Percentiles rank a stretch among this genome's conserved stretches.
Evolutionary conservation across 768 basidiomycete species (phyloP).

Genomic region (Daedalea quercina): DNA sequence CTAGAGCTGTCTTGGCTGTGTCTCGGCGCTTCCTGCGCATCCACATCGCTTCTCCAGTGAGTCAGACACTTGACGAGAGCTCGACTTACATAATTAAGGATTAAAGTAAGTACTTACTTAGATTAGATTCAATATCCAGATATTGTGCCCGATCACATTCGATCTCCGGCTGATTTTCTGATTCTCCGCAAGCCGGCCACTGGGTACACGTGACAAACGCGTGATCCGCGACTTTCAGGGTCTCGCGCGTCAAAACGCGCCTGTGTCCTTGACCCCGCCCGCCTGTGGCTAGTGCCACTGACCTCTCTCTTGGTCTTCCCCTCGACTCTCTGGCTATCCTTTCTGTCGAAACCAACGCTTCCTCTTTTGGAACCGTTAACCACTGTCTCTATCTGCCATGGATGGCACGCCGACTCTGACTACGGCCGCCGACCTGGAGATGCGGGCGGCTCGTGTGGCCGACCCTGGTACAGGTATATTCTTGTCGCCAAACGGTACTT

Average conservation of each 20-base stretch:
- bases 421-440: conserved; percentile 56
- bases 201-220: background rate
- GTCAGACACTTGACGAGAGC: no score
- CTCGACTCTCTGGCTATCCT: background rate
- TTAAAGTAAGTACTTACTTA: no score
- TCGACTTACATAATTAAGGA: no score
- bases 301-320: background rate
- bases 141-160: no score
- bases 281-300: conserved; percentile 4
- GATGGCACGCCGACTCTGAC: conserved; percentile 37
- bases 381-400: conserved; percentile 24
- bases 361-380: background rate
- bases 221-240: background rate
- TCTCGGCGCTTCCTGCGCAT: background rate
- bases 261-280: conserved; percentile 8
- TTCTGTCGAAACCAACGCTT: background rate
- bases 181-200: no score
- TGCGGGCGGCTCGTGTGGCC: conserved; percentile 64
- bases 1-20: background rate
- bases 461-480: conserved; percentile 65
- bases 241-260: conserved; percentile 2
- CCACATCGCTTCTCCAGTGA: conserved; percentile 4
- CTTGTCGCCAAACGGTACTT: background rate
- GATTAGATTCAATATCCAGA: no score
- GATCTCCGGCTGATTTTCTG: no score